Conservation (phyloP, 805 yeast species). For the Gaillardinia entomophila region DNA sequence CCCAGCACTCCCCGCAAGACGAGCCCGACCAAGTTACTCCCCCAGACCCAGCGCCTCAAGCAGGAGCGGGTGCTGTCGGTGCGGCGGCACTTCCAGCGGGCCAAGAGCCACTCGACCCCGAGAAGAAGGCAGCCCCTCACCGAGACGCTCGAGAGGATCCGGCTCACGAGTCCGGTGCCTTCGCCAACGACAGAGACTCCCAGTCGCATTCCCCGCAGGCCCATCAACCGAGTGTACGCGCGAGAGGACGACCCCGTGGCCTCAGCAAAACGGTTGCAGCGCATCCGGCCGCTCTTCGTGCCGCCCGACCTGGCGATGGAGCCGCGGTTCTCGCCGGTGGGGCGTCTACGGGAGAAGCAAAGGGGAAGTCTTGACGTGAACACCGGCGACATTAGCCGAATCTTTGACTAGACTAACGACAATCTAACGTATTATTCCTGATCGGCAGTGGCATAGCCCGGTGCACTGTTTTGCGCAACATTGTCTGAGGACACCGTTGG, state of each 20-base stretch:
- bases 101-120: slow-evolving; percentile 12
- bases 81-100: slow-evolving; percentile 24
- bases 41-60: slow-evolving; percentile 33
- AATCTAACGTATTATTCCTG: no score
- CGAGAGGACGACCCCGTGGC: slow-evolving; percentile 17
- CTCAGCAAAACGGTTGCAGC: slow-evolving; percentile 27
- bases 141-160: background rate
- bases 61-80: slow-evolving; percentile 29
- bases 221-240: background rate
- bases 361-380: background rate
- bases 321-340: slow-evolving; percentile 26
- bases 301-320: slow-evolving; percentile 24
- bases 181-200: background rate
- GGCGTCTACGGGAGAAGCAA: slow-evolving; percentile 20
- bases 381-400: background rate
- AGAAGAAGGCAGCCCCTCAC: background rate
- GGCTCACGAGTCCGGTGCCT: background rate
- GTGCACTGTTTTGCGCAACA: slow-evolving; percentile 1
- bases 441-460: no score
- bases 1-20: slow-evolving; percentile 16
- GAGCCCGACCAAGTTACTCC: slow-evolving; percentile 30
- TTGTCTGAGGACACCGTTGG: background rate
- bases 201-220: background rate
- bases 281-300: slow-evolving; percentile 31
- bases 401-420: background rate